Conservation (phyloP, 164 flowering plant species). For the Pachysandra terminalis region DNA sequence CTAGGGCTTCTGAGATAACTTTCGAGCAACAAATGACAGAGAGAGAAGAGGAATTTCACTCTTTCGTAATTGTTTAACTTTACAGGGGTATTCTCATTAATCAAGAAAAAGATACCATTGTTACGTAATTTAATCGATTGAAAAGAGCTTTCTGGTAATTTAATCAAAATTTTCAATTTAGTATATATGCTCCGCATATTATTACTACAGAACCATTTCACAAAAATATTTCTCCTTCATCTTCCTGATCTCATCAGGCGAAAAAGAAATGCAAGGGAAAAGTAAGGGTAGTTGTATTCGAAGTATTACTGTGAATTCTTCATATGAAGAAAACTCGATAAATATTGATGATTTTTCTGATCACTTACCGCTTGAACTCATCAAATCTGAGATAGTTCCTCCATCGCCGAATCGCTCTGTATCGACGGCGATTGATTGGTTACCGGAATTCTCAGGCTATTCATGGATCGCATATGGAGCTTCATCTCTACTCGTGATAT, state of each 20-base stretch:
- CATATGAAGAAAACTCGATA: neutral
- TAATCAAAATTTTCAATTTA: too few species aligned
- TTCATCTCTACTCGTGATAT: conserved; percentile 77
- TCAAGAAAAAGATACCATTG: neutral
- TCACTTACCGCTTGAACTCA: conserved; percentile 53
- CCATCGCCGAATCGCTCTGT: conserved; percentile 52
- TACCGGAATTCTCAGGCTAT: conserved; percentile 63
- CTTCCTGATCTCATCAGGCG: conserved; percentile 1
- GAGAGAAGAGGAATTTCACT: too few species aligned
- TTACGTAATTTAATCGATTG: neutral
- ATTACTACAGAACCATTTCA: too few species aligned
- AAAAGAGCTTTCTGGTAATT: neutral
- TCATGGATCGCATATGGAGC: conserved; percentile 95
- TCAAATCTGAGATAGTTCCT: conserved; percentile 56
- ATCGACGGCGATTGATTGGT: conserved; percentile 55
- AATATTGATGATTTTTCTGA: conserved; percentile 20
- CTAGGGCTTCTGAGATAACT: neutral
- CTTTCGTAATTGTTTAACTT: too few species aligned
- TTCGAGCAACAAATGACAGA: too few species aligned
- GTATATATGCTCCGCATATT: too few species aligned
- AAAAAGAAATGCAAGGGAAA: neutral
- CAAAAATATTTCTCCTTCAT: neutral
- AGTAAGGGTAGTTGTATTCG: neutral
- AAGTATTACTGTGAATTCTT: neutral
- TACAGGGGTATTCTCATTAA: neutral